Percentiles rank a stretch among this genome's conserved stretches.
phyloP scores from a whole-genome alignment of 495 filamentous ascomycete species.

The Aspergillus panamensis region DNA sequence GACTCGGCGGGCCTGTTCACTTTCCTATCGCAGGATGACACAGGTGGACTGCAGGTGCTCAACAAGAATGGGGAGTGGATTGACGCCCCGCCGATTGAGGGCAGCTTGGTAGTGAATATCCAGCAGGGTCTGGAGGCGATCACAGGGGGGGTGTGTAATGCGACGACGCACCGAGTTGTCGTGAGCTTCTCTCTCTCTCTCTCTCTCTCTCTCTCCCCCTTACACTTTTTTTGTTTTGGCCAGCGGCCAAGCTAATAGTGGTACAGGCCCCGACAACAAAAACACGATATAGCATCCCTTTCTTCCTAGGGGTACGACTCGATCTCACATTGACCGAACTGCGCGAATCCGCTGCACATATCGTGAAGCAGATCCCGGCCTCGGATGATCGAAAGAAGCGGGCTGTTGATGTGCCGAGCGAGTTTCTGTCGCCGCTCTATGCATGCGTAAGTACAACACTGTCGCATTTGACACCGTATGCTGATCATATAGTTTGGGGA shows the following conservation, averaged over 20 bases:
- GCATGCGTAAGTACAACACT: conserved; percentile 34
- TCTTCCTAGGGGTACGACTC: conserved; percentile 84
- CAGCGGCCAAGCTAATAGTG: conserved; percentile 29
- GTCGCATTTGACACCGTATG: not conserved
- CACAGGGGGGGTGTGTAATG: conserved; percentile 79
- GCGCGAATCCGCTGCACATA: conserved; percentile 35
- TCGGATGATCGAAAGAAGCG: conserved; percentile 37
- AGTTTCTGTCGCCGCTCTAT: conserved; percentile 42
- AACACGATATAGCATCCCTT: conserved; percentile 77
- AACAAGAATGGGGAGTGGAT: conserved; percentile 50
- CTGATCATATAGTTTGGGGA: conserved; percentile 40
- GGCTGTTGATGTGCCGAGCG: conserved; percentile 41
- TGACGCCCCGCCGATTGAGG: conserved; percentile 44
- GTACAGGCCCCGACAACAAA: conserved; percentile 33
- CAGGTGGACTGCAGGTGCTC: conserved; percentile 49
- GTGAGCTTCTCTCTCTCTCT: conserved; percentile 21
- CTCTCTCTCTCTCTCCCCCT: not conserved
- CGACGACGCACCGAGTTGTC: conserved; percentile 79
- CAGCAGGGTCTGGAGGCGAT: conserved; percentile 90
- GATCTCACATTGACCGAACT: conserved; percentile 67
- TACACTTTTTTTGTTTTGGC: not conserved
- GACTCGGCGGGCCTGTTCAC: conserved; percentile 68
- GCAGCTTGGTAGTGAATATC: conserved; percentile 54
- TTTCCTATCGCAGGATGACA: conserved; percentile 52
- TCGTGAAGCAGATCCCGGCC: conserved; percentile 34